Percentiles rank a stretch among this genome's conserved stretches.
Evolutionary conservation across 371 early-diverging fungal species (phyloP).

Genomic region (Mortierella sp.): DNA sequence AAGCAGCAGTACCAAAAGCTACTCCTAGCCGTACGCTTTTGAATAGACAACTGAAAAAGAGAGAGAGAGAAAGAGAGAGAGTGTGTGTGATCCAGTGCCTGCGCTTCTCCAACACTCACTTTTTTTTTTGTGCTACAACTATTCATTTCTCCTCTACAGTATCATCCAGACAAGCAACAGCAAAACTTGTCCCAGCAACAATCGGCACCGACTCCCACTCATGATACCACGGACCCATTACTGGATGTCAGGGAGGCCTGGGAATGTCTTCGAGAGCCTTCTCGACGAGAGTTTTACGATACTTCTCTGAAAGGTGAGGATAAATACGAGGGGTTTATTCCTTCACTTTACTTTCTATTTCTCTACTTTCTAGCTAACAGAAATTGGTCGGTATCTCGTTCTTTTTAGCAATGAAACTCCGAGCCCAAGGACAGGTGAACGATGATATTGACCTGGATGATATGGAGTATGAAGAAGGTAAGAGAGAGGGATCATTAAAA

Average conservation of each 20-base stretch:
- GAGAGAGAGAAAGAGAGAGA: too few relatives aligned
- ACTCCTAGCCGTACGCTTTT: conserved; percentile 26
- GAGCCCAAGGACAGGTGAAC: conserved; percentile 44
- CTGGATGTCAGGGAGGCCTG: conserved; percentile 50
- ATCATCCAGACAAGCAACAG: conserved; percentile 46
- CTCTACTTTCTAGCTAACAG: neutral
- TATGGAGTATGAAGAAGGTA: conserved; percentile 49
- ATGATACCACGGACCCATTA: conserved; percentile 9
- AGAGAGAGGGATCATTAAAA: neutral
- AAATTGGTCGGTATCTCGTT: neutral
- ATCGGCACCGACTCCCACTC: neutral
- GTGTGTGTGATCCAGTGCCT: neutral
- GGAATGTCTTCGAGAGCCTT: conserved; percentile 45
- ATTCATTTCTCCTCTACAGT: conserved; percentile 14
- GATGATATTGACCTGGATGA: conserved; percentile 50
- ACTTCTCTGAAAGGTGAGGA: conserved; percentile 34
- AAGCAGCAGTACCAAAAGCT: conserved; percentile 48
- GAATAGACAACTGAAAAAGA: too few relatives aligned
- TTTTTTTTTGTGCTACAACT: neutral
- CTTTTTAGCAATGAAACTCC: conserved; percentile 24
- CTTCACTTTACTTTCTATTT: neutral
- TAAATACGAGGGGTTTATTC: neutral
- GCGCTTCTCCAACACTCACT: neutral
- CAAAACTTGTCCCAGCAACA: conserved; percentile 13
- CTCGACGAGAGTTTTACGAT: conserved; percentile 39